Percentiles rank a stretch among this genome's conserved stretches.
phyloP scores from a whole-genome alignment of 2,329 filamentous ascomycete genomes.

The Neocatenulostroma microsporum region DNA sequence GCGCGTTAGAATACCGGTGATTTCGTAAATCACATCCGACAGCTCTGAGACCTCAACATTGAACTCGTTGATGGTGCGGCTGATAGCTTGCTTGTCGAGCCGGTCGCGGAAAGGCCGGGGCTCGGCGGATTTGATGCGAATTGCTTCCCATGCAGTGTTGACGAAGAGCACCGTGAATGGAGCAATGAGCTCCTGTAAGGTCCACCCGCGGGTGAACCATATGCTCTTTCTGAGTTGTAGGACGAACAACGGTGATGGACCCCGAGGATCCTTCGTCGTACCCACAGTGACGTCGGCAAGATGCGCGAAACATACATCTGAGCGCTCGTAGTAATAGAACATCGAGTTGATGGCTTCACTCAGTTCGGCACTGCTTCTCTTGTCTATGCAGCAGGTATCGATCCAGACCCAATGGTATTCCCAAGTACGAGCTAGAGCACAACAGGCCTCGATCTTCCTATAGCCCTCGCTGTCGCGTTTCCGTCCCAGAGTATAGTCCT shows the following conservation, averaged over 20 bases:
- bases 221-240: too few species aligned
- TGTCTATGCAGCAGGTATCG: slow-evolving; percentile 20
- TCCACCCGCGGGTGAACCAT: slow-evolving; percentile 2
- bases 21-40: too few species aligned
- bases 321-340: slow-evolving; percentile 13
- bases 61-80: too few species aligned
- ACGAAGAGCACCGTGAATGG: slow-evolving; percentile 6
- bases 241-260: too few species aligned
- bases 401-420: slow-evolving; percentile 12
- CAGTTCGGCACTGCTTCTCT: slow-evolving; percentile 15
- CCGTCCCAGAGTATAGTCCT: background rate
- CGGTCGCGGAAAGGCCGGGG: too few species aligned
- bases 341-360: slow-evolving; percentile 18
- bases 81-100: too few species aligned
- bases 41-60: too few species aligned
- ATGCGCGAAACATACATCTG: slow-evolving; percentile 11
- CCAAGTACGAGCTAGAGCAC: background rate
- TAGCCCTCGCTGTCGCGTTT: background rate
- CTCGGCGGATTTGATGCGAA: background rate
- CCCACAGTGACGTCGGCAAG: slow-evolving; percentile 7
- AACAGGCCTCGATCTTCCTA: background rate
- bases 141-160: background rate
- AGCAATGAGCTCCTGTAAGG: slow-evolving; percentile 7
- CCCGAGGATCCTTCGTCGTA: too few species aligned
- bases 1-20: too few species aligned